phyloP scores from a whole-genome alignment of 1,284 basidiomycete species.

The Ceratobasidium sp. region DNA sequence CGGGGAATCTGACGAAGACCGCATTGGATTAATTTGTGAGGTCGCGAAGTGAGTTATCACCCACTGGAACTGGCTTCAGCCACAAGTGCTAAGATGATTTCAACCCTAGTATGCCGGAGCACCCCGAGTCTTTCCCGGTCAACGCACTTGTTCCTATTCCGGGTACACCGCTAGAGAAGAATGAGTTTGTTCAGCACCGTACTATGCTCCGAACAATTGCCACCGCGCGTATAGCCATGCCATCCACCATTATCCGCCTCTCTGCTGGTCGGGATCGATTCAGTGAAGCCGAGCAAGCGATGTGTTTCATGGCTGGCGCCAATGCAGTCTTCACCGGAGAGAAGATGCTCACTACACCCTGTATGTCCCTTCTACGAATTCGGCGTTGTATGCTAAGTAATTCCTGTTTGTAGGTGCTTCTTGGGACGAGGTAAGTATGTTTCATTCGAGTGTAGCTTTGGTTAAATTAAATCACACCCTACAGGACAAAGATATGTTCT shows the following conservation, averaged over 20 bases:
- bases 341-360: slow-evolving; percentile 97
- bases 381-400: slow-evolving; percentile 44
- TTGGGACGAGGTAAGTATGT: slow-evolving; percentile 79
- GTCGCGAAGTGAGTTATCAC: slow-evolving; percentile 78
- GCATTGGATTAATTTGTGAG: slow-evolving; percentile 95
- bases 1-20: slow-evolving; percentile 91
- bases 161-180: slow-evolving; percentile 70
- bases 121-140: slow-evolving; percentile 98
- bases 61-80: neutral
- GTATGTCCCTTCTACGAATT: slow-evolving; percentile 64
- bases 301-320: slow-evolving; percentile 99
- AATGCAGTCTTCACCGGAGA: slow-evolving; percentile 99
- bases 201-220: slow-evolving; percentile 94
- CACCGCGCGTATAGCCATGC: slow-evolving; percentile 93
- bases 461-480: slow-evolving; percentile 46
- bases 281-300: slow-evolving; percentile 92
- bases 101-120: slow-evolving; percentile 83
- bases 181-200: slow-evolving; percentile 78
- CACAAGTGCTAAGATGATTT: slow-evolving; percentile 1
- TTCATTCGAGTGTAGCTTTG: slow-evolving; percentile 14
- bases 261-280: slow-evolving; percentile 95
- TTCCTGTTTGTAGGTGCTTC: slow-evolving; percentile 71
- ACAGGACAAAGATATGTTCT: slow-evolving; percentile 94
- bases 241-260: slow-evolving; percentile 93
- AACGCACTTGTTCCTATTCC: slow-evolving; percentile 86